These are phyloP conservation scores for Botryotinia calthae DNA, from an alignment of 2,329 filamentous ascomycete genomes.

Conservation along the genomic window DNA sequence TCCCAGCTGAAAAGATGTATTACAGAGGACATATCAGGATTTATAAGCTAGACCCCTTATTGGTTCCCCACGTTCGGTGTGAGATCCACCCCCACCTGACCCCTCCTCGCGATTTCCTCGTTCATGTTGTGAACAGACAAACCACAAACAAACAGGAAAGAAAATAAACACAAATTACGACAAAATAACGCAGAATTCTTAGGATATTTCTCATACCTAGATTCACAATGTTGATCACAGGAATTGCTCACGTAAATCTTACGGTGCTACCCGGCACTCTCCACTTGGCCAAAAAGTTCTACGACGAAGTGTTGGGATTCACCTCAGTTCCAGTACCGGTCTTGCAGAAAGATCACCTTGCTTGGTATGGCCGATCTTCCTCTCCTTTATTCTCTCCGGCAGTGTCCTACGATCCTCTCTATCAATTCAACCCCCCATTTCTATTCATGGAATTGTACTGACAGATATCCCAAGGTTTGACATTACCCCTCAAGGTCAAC, in stretches of 20 bases:
- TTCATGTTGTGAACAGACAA: not conserved
- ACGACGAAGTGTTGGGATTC: slow-evolving; percentile 55
- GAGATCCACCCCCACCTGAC: slow-evolving; percentile 3
- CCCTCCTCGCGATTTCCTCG: not conserved
- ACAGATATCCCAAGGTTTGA: slow-evolving; percentile 48
- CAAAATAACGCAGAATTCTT: not conserved
- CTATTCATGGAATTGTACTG: not conserved
- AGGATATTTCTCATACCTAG: not conserved
- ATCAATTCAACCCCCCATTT: not conserved
- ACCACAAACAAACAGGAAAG: not conserved
- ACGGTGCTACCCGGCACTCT: slow-evolving; percentile 54
- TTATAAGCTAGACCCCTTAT: not conserved
- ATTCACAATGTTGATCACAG: slow-evolving; percentile 43
- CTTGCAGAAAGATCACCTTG: slow-evolving; percentile 49
- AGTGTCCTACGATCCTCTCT: not conserved
- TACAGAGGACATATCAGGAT: not conserved
- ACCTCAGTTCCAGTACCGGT: slow-evolving; percentile 51
- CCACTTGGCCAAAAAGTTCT: slow-evolving; percentile 52
- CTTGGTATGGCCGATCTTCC: slow-evolving; percentile 47
- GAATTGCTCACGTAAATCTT: slow-evolving; percentile 57
- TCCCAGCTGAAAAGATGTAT: not conserved
- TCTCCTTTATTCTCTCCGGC: not conserved
- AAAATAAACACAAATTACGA: not conserved
- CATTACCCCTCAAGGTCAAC: slow-evolving; percentile 51
- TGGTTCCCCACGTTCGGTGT: not conserved